Conservation (phyloP, 805 yeast genomes). For the Nakazawaea ambrosiae region DNA sequence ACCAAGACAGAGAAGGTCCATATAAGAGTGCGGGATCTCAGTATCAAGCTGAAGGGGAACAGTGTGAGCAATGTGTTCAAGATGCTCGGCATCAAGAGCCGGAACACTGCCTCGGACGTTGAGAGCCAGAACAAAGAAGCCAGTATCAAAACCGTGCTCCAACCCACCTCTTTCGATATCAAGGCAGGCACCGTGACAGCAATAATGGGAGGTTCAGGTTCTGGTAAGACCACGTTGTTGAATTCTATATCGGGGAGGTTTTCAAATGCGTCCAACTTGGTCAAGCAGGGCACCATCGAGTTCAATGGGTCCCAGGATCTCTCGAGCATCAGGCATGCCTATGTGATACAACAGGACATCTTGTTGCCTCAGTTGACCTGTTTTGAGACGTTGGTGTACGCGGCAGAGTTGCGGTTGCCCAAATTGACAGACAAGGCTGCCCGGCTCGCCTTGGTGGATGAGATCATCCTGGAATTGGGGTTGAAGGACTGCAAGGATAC, state of each 20-base stretch:
- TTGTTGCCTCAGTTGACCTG: conserved; percentile 68
- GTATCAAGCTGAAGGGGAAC: conserved; percentile 14
- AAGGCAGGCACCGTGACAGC: conserved; percentile 63
- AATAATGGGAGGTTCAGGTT: conserved; percentile 82
- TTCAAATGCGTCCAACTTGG: conserved; percentile 23
- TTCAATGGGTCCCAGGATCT: conserved; percentile 31
- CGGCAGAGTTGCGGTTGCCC: conserved; percentile 66
- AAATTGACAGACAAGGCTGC: conserved; percentile 33
- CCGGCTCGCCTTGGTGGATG: conserved; percentile 44
- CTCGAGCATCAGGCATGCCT: conserved; percentile 38
- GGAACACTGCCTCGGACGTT: conserved; percentile 12
- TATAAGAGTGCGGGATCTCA: conserved; percentile 19
- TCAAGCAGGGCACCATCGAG: conserved; percentile 31
- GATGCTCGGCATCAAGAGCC: conserved; percentile 10
- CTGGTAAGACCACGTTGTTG: conserved; percentile 77
- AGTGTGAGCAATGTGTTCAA: background rate
- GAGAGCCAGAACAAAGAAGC: conserved; percentile 14
- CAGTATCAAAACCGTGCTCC: conserved; percentile 36
- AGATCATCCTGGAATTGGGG: conserved; percentile 58
- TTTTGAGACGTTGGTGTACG: conserved; percentile 59
- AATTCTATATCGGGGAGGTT: conserved; percentile 55
- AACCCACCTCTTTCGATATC: conserved; percentile 51
- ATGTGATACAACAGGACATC: conserved; percentile 71
- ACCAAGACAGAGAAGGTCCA: conserved; percentile 19
- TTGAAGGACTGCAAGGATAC: conserved; percentile 58